Evolutionary conservation across 148 eudicot species (phyloP).

Genomic region (Camellia lanceoleosa): DNA sequence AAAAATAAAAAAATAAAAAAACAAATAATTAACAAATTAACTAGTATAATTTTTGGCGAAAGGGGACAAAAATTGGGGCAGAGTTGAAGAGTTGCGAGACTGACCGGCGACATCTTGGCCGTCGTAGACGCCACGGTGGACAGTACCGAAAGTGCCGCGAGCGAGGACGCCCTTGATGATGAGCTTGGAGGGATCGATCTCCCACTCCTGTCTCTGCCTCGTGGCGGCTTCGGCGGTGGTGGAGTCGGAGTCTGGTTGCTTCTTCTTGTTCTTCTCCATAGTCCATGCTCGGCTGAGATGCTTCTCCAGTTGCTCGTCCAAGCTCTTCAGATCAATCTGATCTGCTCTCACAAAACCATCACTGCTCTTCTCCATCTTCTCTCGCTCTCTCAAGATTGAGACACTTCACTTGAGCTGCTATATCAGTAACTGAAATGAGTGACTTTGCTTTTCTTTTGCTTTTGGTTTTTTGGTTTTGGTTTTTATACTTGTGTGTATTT

Average conservation of each 20-base stretch:
- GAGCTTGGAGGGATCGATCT: conserved; percentile 80
- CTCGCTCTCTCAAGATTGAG: background rate
- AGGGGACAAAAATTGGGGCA: background rate
- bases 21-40: background rate
- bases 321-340: conserved; percentile 78
- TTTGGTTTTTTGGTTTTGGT: background rate
- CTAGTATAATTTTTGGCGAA: background rate
- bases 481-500: background rate
- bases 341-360: conserved; percentile 85
- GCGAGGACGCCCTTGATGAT: conserved; percentile 75
- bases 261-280: conserved; percentile 53
- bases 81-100: background rate
- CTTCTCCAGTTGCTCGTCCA: conserved; percentile 80
- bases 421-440: background rate
- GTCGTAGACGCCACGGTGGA: conserved; percentile 85
- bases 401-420: background rate
- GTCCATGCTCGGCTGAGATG: conserved; percentile 69
- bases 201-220: conserved; percentile 65
- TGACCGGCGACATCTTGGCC: conserved; percentile 81
- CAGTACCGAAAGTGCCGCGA: conserved; percentile 93
- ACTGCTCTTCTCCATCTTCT: conserved; percentile 46
- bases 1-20: background rate
- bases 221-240: background rate
- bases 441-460: background rate
- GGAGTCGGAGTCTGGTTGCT: background rate